Base-by-base conservation (phyloP, 139 green algal species). In the Tetraselmis striata region DNA sequence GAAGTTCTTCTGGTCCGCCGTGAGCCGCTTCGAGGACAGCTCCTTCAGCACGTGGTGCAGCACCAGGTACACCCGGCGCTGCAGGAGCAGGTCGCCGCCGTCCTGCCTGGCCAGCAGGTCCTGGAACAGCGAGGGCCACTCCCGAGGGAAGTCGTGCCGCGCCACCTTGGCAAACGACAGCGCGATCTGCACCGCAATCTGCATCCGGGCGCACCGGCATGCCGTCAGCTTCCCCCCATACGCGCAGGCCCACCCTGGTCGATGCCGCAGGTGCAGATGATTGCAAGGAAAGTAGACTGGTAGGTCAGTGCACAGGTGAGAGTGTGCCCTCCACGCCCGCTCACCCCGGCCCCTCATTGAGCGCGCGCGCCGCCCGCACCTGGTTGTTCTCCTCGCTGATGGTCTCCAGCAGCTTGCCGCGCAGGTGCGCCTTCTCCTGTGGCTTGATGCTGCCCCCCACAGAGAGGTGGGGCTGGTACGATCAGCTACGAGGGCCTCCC, bases 21-120 rank as follows among this genome's bases (percentile, higher is more conserved):
- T 81, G 29, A 98, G 89, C 23, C 95, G 90, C 89, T 98, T 98
- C 78, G 90, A 94, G 29, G 93, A 89, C 28, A 98, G 91, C 88
- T 98, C 95, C 87, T 98, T 98, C n/a, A 98, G 87, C 11, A 97
- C 88, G 82, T 98, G 94, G 82, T 98, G 95, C 58, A 98, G 86
- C 26, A 93, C 89, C 2, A 98, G 88, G 83, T 96, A 95, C 25
- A 91, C 86, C 2, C 93, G 90, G n/a, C 92, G 86, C 22, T 45
- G 59, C 1, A 80, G 30, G 24, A 86, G 81, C 27, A 28, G 78
- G 29, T 82, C 1, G 80, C 22, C 59, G 79, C 76, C 76, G 58
- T 90, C 80, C 45, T 93, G 77, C 45, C 77, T 75, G 30, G 75
- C 82, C 77, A 97, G 74, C 26, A 98, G 88, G 59, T 94, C 88